Conservation (phyloP, 1,284 basidiomycete species). For the Sanghuangporus weigelae region DNA sequence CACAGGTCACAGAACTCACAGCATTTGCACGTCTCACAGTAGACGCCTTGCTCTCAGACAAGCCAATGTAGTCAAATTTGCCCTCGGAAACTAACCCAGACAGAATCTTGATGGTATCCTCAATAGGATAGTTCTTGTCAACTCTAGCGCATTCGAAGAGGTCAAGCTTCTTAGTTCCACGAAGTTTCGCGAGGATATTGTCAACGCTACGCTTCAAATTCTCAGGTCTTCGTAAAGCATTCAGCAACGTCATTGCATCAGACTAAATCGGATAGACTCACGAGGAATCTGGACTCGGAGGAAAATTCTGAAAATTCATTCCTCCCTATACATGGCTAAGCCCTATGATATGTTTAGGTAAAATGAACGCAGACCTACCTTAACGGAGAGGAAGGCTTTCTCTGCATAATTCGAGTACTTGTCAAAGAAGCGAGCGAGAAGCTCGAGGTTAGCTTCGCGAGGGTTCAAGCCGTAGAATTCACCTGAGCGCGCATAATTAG, state of each 20-base stretch:
- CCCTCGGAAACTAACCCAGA: conserved; percentile 32
- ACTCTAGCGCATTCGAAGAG: conserved; percentile 37
- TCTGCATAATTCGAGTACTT: conserved; percentile 50
- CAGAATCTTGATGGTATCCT: conserved; percentile 29
- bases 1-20: conserved; percentile 21
- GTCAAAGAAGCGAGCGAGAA: conserved; percentile 42
- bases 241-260: not conserved
- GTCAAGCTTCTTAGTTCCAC: conserved; percentile 39
- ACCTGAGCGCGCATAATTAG: conserved; percentile 20
- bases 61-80: conserved; percentile 42
- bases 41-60: conserved; percentile 43
- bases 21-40: conserved; percentile 40
- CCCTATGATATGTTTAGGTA: not conserved
- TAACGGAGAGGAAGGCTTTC: conserved; percentile 44
- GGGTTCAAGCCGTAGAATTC: conserved; percentile 39
- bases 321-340: conserved; percentile 37
- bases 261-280: conserved; percentile 19
- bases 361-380: conserved; percentile 28
- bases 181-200: conserved; percentile 32
- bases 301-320: no score
- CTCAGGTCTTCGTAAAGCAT: conserved; percentile 28
- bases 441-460: conserved; percentile 34
- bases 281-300: conserved; percentile 30
- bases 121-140: conserved; percentile 29
- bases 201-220: conserved; percentile 37